These are phyloP conservation scores for Xanthoparmelia taractica DNA, from an alignment of 495 filamentous ascomycete genomes.

Conservation along the genomic window DNA sequence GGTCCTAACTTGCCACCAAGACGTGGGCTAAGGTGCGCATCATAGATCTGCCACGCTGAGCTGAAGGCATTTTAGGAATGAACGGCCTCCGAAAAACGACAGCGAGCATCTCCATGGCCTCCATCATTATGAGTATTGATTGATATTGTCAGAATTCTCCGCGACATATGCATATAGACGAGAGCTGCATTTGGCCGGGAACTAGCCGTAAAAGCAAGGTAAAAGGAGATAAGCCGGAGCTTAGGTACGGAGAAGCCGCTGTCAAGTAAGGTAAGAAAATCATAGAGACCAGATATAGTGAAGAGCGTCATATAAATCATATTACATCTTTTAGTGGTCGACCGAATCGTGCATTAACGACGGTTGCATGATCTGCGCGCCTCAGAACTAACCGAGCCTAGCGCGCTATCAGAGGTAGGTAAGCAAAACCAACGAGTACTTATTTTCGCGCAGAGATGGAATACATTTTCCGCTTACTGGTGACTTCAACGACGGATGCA, in stretches of 20 bases:
- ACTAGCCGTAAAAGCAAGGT: background rate
- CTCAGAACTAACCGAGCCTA: background rate
- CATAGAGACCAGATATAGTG: background rate
- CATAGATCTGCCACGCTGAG: background rate
- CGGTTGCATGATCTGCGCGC: background rate
- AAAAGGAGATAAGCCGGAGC: background rate
- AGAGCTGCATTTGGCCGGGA: background rate
- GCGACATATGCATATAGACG: background rate
- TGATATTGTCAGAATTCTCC: background rate
- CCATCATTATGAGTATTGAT: background rate
- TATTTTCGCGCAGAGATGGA: background rate
- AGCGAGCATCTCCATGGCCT: background rate
- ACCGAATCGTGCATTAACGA: background rate
- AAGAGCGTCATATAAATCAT: background rate
- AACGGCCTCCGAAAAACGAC: background rate
- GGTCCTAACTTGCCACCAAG: background rate
- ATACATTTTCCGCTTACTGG: too few relatives aligned
- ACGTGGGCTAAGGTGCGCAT: background rate
- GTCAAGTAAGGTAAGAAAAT: background rate
- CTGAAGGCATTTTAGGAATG: background rate
- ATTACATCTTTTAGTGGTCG: background rate
- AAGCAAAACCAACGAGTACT: background rate
- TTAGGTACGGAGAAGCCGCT: background rate
- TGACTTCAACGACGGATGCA: too few relatives aligned
- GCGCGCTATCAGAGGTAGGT: background rate